Evolutionary conservation across 129 eudicot genomes (phyloP), one percentile per base, ranked within the genome.

Genomic region (Flaveria bidentis): DNA sequence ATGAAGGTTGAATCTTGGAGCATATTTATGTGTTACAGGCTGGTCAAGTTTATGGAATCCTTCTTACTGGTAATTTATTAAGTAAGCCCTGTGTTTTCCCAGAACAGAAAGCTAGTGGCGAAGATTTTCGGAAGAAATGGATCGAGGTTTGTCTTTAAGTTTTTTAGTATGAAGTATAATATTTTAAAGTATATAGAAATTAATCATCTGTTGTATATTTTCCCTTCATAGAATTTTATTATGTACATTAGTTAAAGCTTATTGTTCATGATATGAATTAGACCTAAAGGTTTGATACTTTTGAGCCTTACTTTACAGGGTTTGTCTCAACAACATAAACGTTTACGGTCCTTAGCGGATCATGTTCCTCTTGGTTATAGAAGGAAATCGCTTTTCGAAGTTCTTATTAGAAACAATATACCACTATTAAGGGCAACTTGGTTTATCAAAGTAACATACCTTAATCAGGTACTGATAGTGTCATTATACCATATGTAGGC

Each of bases 1-100:
- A 75, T 33, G 51, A 80, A 69, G 33, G 77, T 33, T 33, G 39
- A 33, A 33, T 33, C 66, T 28, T 76, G 72, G 42, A 49, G 28
- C 76, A 22, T 76, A 15, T 69, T 44, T 11, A 62, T 33, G 39
- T 33, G 33, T 75, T 58, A 76, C 94, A 95, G 99, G 99, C 96
- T 30, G 99, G 99, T 52, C 99, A 91, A 82, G 99, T 95, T 60
- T 95, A 95, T 89, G 99, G 97, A 72, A 92, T 91, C 67, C 93
- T 97, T 55, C 97, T 95, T 73, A 82, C 93, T 81, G 96, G 97
- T 71, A 69, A 80, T 64, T 78, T 91, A 67, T 81, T 95, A 75
- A 84, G 88, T 55, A 91, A 91, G 81, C 84, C 96, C 25, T 83
- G 92, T 71, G 74, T 86, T 76, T 91, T 84, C 53, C 97, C 97